Evolutionary conservation across 2,329 filamentous ascomycete genomes (phyloP).

Genomic region (Pseudocercospora vitis): DNA sequence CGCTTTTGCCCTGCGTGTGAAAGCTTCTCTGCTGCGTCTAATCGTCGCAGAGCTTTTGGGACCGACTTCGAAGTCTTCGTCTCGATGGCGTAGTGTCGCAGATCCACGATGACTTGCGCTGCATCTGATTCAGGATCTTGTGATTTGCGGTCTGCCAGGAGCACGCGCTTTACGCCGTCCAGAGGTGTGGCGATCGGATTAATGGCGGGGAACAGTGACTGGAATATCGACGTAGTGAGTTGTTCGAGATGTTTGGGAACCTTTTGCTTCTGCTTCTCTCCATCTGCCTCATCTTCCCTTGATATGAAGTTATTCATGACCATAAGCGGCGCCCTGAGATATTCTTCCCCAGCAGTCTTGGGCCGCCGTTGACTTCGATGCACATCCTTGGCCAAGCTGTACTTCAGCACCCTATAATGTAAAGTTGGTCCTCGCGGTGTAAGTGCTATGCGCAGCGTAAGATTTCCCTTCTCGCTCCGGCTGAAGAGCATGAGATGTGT

Average conservation of each 20-base stretch:
- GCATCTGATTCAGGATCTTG: conserved; percentile 32
- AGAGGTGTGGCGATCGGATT: conserved; percentile 87
- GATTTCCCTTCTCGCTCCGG: conserved; percentile 83
- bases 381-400: conserved; percentile 90
- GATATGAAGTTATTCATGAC: conserved; percentile 98
- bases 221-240: conserved; percentile 89
- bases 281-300: conserved; percentile 44
- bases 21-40: conserved; percentile 83
- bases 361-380: conserved; percentile 80
- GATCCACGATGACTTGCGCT: conserved; percentile 70
- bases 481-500: conserved; percentile 93
- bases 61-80: conserved; percentile 77
- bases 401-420: conserved; percentile 91
- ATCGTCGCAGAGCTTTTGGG: conserved; percentile 76
- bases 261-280: conserved; percentile 44
- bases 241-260: conserved; percentile 94
- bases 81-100: conserved; percentile 93
- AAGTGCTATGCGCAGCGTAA: conserved; percentile 82
- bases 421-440: conserved; percentile 89
- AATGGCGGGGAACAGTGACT: conserved; percentile 93
- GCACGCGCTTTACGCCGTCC: conserved; percentile 85
- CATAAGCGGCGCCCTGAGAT: conserved; percentile 79
- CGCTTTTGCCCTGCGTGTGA: conserved; percentile 53
- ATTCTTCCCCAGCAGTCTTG: conserved; percentile 76
- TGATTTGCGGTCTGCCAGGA: conserved; percentile 82